phyloP scores from a whole-genome alignment of 768 basidiomycete species.

The Chalciporus pseudorubinellus region DNA sequence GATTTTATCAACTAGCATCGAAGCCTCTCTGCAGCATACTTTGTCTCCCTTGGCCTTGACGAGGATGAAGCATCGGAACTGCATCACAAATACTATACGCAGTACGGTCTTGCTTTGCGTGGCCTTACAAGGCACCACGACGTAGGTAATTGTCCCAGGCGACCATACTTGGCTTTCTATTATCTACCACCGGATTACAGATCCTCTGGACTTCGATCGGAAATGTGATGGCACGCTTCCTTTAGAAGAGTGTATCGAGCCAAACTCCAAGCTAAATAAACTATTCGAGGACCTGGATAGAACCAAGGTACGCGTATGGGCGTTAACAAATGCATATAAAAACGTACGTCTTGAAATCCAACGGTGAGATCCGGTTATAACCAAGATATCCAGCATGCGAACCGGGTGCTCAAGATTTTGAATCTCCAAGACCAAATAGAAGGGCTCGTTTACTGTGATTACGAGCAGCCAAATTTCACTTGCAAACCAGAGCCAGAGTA shows the following conservation, averaged over 20 bases:
- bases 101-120: conserved; percentile 81
- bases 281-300: conserved; percentile 79
- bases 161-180: background rate
- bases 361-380: conserved; percentile 4
- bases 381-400: conserved; percentile 59
- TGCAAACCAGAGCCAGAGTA: conserved; percentile 82
- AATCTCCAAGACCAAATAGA: conserved; percentile 68
- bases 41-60: conserved; percentile 63
- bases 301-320: conserved; percentile 78
- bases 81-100: conserved; percentile 69
- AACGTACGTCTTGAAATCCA: conserved; percentile 44
- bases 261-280: conserved; percentile 57
- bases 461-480: conserved; percentile 57
- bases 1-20: background rate
- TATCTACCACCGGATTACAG: conserved; percentile 34
- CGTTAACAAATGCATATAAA: conserved; percentile 80
- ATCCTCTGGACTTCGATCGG: conserved; percentile 80
- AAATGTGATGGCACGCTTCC: conserved; percentile 85
- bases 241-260: conserved; percentile 73
- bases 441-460: conserved; percentile 80
- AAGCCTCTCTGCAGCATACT: conserved; percentile 54
- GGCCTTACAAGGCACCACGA: conserved; percentile 75
- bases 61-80: conserved; percentile 68
- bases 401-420: conserved; percentile 74
- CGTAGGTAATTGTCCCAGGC: conserved; percentile 48